Conservation (phyloP, 257 asterid species). For the Dorcoceras hygrometricum region DNA sequence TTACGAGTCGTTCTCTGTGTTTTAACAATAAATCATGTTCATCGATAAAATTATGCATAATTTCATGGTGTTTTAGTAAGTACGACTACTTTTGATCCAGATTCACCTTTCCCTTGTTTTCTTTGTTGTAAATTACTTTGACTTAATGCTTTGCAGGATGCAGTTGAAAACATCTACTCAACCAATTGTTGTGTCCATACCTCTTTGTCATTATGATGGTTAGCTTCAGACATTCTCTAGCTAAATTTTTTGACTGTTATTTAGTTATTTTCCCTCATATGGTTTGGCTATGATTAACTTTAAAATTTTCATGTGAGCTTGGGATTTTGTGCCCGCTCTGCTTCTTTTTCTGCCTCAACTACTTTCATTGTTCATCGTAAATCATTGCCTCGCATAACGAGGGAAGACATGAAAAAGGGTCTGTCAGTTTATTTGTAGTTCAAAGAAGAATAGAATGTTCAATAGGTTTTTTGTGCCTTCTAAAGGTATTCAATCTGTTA, state of each 20-base stretch:
- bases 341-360: constrained; percentile 9
- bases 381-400: constrained; percentile 13
- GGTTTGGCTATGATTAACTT: constrained; percentile 1
- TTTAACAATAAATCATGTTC: constrained; percentile 15
- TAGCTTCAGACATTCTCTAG: constrained; percentile 34
- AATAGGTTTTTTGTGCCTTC: constrained; percentile 2
- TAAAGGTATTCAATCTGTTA: constrained; percentile 7
- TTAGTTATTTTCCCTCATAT: constrained; percentile 14
- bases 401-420: constrained; percentile 2
- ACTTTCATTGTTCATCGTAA: constrained; percentile 1
- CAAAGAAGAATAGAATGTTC: background rate
- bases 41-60: constrained; percentile 3
- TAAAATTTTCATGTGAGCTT: background rate
- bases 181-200: constrained; percentile 84
- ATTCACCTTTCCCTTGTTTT: constrained; percentile 16
- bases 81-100: background rate
- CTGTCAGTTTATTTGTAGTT: constrained; percentile 6
- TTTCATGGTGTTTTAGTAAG: constrained; percentile 13
- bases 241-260: constrained; percentile 6
- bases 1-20: constrained; percentile 6
- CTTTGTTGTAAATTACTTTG: constrained; percentile 14
- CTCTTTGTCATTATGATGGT: constrained; percentile 85
- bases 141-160: constrained; percentile 62
- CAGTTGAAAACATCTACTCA: constrained; percentile 84
- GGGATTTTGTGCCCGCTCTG: background rate